Evolutionary conservation across 768 basidiomycete genomes (phyloP).

Genomic region (Ramaria rubella): DNA sequence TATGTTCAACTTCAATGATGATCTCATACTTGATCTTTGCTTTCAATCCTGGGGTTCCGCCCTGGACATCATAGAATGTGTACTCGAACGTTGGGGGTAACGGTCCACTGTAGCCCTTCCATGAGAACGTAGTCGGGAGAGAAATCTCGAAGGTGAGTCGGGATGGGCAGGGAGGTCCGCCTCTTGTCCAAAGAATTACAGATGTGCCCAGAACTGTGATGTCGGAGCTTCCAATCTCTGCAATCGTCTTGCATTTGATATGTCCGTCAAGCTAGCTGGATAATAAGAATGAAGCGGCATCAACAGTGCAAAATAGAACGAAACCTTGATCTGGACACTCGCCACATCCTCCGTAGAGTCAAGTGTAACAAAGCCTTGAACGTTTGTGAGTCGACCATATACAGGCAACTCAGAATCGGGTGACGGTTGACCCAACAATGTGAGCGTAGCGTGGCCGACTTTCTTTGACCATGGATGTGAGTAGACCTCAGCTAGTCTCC

Average conservation of each 20-base stretch:
- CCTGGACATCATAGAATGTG: conserved; percentile 47
- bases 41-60: conserved; percentile 65
- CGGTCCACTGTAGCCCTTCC: conserved; percentile 20
- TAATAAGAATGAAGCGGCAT: not conserved
- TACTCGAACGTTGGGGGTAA: conserved; percentile 50
- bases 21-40: conserved; percentile 61
- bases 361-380: conserved; percentile 54
- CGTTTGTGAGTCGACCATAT: conserved; percentile 44
- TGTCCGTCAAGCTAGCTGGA: not conserved
- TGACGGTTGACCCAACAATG: conserved; percentile 46
- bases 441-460: conserved; percentile 31
- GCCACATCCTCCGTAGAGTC: conserved; percentile 48
- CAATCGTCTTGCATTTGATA: conserved; percentile 9
- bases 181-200: conserved; percentile 51
- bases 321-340: conserved; percentile 59
- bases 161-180: conserved; percentile 43
- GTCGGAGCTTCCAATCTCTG: conserved; percentile 5
- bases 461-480: conserved; percentile 4
- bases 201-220: not conserved
- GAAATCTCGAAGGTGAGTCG: conserved; percentile 47
- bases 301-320: not conserved
- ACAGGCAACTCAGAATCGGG: conserved; percentile 44
- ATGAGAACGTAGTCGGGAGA: conserved; percentile 49
- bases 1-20: conserved; percentile 35
- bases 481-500: not conserved